Percentiles rank a stretch among this genome's conserved stretches.
Evolutionary conservation across 331 rosid species (phyloP).

Genomic region (Malus hybrid): DNA sequence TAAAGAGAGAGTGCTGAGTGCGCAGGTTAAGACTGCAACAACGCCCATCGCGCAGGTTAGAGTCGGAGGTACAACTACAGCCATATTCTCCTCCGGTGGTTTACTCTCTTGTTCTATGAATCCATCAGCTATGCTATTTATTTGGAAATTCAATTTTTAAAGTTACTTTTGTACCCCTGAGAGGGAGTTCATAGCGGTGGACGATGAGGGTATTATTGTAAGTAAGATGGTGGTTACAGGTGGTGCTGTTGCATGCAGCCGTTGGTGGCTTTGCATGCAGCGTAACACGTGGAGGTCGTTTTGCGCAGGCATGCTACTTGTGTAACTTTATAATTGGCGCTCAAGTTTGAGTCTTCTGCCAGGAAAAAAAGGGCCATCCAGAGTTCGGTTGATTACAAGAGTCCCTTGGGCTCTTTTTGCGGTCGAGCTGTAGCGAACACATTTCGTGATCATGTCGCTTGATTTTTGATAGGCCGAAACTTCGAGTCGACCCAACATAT

Average conservation of each 20-base stretch:
- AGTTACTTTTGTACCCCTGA: neutral
- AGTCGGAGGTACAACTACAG: neutral
- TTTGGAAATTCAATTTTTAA: neutral
- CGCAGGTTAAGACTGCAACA: constrained; percentile 30
- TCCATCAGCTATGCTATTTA: neutral
- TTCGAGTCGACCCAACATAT: too few species aligned
- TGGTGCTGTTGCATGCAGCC: neutral
- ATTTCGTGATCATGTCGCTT: too few species aligned
- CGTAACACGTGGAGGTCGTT: neutral
- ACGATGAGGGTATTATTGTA: neutral
- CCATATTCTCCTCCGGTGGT: neutral
- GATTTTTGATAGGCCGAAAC: too few species aligned
- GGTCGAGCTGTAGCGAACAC: too few species aligned
- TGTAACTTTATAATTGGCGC: neutral
- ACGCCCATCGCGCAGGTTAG: constrained; percentile 29
- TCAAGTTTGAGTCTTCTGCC: too few species aligned
- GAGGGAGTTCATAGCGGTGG: neutral
- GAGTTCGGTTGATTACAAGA: too few species aligned
- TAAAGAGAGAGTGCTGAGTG: constrained; percentile 23
- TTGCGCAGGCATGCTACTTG: neutral
- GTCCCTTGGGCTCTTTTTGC: too few species aligned
- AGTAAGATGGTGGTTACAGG: neutral
- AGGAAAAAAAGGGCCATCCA: too few species aligned
- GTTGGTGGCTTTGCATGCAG: neutral
- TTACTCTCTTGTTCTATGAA: too few species aligned